phyloP scores from a whole-genome alignment of 176 grass and related monocot species.

The Carex kokanica region DNA sequence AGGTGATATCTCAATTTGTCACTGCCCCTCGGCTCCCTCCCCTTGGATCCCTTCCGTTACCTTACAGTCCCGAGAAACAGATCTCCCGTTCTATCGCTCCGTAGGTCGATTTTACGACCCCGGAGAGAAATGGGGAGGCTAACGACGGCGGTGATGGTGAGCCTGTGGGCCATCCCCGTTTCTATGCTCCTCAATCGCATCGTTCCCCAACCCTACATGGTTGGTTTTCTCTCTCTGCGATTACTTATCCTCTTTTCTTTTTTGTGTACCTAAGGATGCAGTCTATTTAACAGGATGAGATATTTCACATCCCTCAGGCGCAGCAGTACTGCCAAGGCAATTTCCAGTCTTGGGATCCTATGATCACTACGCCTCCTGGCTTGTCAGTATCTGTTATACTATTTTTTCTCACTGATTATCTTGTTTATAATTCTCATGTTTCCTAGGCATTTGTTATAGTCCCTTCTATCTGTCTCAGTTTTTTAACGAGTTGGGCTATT shows the following conservation, averaged over 20 bases:
- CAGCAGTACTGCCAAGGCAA: conserved; percentile 62
- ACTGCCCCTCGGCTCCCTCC: too few species aligned
- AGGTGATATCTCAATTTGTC: too few species aligned
- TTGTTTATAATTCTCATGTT: conserved; percentile 14
- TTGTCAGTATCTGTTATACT: conserved; percentile 40
- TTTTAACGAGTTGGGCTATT: not conserved
- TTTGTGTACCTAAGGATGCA: conserved; percentile 15
- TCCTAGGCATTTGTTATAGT: not conserved
- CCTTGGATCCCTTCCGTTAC: too few species aligned
- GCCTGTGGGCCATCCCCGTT: conserved; percentile 10
- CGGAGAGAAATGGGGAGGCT: conserved; percentile 11
- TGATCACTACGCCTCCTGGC: conserved; percentile 94
- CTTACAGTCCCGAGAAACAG: not conserved
- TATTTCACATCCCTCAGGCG: conserved; percentile 86
- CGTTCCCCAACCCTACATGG: conserved; percentile 79
- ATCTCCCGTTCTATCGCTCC: not conserved
- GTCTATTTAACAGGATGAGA: conserved; percentile 60
- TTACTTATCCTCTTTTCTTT: not conserved
- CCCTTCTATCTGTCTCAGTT: not conserved
- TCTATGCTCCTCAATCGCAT: conserved; percentile 36
- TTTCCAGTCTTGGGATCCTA: conserved; percentile 68
- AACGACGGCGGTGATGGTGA: conserved; percentile 3
- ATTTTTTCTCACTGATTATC: conserved; percentile 5
- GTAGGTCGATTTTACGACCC: not conserved
- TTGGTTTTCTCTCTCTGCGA: conserved; percentile 13